Evolutionary conservation across 2,329 filamentous ascomycete genomes (phyloP), one percentile per base, ranked within the genome.

Genomic region (Alternaria conjuncta): DNA sequence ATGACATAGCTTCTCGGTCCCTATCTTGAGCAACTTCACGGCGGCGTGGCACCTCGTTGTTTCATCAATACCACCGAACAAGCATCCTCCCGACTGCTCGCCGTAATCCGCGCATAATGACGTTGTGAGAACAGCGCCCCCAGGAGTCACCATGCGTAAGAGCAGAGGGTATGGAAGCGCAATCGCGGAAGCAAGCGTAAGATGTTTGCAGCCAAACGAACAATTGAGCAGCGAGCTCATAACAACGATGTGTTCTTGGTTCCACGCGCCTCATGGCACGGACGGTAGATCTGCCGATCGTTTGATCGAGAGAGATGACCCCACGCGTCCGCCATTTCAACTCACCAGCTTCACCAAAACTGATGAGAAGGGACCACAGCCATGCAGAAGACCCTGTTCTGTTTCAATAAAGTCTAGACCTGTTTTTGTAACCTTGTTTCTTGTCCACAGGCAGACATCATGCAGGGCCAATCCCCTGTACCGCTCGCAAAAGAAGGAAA

Each of bases 241-340:
- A 21, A 44, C 10, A 44, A 25, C 15, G 5, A 26, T 36, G 36
- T 23, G 36, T 43, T n/a, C 23, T 43, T 43, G n/a, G 25, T 55
- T 36, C 23, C 5, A 25, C 23, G 44, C 23, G 21, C 44, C 44
- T 25, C 6, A 20, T 21, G 32, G 43, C 30, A 63, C 46, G 44
- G 45, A 57, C 45, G 53, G 46, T 59, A 61, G 44, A 56, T 61
- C 57, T 46, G 45, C 43, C 36, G 49, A 63, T 58, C 57, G 18
- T 57, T 43, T n/a, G 43, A 30, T 57, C 54, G 30, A 26, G 55
- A 45, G 11, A 20, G 45, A 53, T 25, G 61, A 66, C 69, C 66
- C 66, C 69, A 65, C 57, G 65, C 54, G 50, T 46, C 57, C 46
- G 51, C 61, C 59, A 58, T 47, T 59, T 61, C 57, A n/a, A 66